Base-by-base conservation (phyloP, 345 rosid species). In the Noccaea caerulescens region DNA sequence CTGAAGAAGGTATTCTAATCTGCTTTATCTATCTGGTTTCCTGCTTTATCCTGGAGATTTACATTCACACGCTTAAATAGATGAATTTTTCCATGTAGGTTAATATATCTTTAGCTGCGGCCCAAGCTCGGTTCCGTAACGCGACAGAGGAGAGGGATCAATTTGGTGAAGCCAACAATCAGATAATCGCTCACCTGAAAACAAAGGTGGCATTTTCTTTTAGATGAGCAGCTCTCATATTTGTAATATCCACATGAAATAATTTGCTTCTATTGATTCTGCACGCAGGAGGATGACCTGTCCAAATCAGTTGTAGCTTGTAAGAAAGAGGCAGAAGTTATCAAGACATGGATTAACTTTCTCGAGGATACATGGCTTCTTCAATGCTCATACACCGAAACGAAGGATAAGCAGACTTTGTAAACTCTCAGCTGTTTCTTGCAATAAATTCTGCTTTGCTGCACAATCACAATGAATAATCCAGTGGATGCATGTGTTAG, bases 361-460 rank as follows among this genome's bases (percentile, higher is more conserved):
- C 84, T 94, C 74, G 94, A 91, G 78, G 99, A 94, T 78, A 77
- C 97, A 23, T 91, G 96, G 98, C 84, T 83, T 76, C 92, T 86
- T 69, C 98, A 77, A 57, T 70, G 87, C 59, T 74, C 91, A 0
- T 80, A 89, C 70, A 68, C 77, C 16, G 97, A 91, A 80, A 73
- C 57, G 8, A 91, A 82, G 82, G 91, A 93, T 77, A 88, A 83
- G 72, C 87, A 84, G 80, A 85, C 78, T 84, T 82, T 70, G 96
- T 91, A 87, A 66, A 69, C 76, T 60, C 71, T 64, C 50, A 65
- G 58, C 72, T 65, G n/a, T 33, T 72, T 72, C 36, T 43, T 5
- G 33, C 39, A 14, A 37, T 47, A 77, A 5, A 36, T 51, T 23
- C 16, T 67, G 16, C 49, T 58, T 14, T 66, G 58, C 60, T 66